Base-by-base conservation (phyloP, 306 rosid genomes). In the Corylus americana region DNA sequence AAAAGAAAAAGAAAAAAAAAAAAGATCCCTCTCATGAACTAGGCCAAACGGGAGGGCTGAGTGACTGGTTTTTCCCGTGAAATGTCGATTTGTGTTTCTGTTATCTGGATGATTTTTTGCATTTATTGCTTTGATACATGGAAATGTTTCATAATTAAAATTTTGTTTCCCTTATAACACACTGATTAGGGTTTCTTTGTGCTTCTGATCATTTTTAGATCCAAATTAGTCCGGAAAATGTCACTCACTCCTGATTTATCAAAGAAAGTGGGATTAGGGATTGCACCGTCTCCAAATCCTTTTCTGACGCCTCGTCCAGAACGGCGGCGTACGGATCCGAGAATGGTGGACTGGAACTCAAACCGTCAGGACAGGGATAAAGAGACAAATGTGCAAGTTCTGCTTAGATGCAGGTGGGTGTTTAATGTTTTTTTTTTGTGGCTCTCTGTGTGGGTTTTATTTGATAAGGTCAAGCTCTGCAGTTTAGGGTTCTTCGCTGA, bases 301-400 rank as follows among this genome's bases (percentile, higher is more conserved):
- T 95, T 91, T 80, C 85, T 90, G 0, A 95, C 99, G 7, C 99
- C 99, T 61, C 98, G 97, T 18, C 97, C 98, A 0, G 98, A 93
- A 78, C 88, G 91, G 20, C 90, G 96, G 2, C 97, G 97, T 39
- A 76, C 85, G 3, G 97, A 90, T 53, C 81, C 92, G 0, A 82
- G 91, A 85, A 85, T 88, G 4, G 59, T 89, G 18, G 97, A 94
- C 50, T 84, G 87, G 83, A 80, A 57, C 82, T 77, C 85, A 42
- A 88, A 53, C 73, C 91, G 89, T 48, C 91, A 82, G 39, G 93
- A 90, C 69, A 90, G 79, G 81, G 97, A 92, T 55, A 91, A 76
- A 80, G 98, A 90, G 81, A 83, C 88, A 27, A 92, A 93, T 48
- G 91, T 95, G 3, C 98, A 95, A 79, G 98, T 95, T 78, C 77